Evolutionary conservation across 108 stramenopile genomes (phyloP), one percentile per base, ranked within the genome.

Genomic region (Fragilaria crotonensis): DNA sequence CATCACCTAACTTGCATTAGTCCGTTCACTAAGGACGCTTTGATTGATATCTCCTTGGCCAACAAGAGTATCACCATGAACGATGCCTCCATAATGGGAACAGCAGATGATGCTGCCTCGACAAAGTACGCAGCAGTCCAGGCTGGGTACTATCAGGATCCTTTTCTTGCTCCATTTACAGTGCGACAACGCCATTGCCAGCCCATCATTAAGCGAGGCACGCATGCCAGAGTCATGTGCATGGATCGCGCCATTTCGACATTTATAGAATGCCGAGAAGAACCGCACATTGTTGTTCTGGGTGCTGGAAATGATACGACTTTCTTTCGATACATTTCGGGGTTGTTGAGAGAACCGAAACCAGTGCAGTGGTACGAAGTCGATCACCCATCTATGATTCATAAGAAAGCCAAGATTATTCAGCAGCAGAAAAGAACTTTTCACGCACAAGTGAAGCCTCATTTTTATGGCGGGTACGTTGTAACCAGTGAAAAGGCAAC

Each of bases 241-340:
- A 75, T 93, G 58, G 92, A 93, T 76, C 76, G 80, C 7, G 82
- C 84, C 5, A 73, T 93, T 33, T 56, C 68, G 23, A 57, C 76
- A 3, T 93, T 93, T 67, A 48, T 19, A 62, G 29, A 28, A 21
- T 14, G 47, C 28, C 53, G 47, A 50, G n/a, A 41, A 48, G 23
- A 27, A 32, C 21, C 5, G 46, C 66, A 41, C 88, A 60, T 93
- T 41, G 86, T 93, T 4, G 73, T 90, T 5, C 61, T 93, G 41
- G 92, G 92, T 33, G 74, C 82, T 48, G 92, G 92, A 20, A 73
- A 83, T n/a, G 92, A 93, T 66, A 93, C 92, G 0, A 70, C 71
- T 7, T 93, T 79, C 41, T 83, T 93, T 55, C 77, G 92, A 3
- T 79, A 73, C 62, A 56, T 23, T 49, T 61, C 60, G 63, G 73